Percentiles rank a stretch among this genome's conserved stretches.
phyloP scores from a whole-genome alignment of 1,139 yeast species.

The Protomyces arabidopsidicola region DNA sequence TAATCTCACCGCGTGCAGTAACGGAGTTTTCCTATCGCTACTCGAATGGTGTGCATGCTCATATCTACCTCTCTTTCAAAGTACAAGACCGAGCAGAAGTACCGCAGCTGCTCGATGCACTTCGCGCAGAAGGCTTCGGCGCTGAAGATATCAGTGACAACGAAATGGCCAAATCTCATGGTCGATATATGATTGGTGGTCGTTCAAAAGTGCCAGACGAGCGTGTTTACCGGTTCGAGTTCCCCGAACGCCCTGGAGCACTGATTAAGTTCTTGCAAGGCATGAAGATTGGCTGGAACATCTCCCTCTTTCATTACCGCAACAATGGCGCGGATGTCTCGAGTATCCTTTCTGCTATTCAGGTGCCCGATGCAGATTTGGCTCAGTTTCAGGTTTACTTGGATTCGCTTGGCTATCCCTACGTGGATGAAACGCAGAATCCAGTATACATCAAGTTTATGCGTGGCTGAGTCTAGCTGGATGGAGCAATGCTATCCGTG shows the following conservation, averaged over 20 bases:
- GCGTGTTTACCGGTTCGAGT: conserved; percentile 75
- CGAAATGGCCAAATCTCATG: conserved; percentile 93
- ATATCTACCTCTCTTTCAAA: conserved; percentile 80
- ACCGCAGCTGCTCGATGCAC: conserved; percentile 33
- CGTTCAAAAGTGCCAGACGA: conserved; percentile 64
- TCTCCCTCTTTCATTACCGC: conserved; percentile 90
- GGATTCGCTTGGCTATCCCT: conserved; percentile 67
- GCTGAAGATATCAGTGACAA: conserved; percentile 75
- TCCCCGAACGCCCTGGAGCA: conserved; percentile 97
- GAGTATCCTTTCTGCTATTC: conserved; percentile 82
- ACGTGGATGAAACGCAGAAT: conserved; percentile 77
- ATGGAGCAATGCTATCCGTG: not conserved
- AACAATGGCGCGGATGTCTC: conserved; percentile 95
- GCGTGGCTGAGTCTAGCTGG: not conserved
- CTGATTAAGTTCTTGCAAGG: conserved; percentile 69
- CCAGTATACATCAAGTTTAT: conserved; percentile 50
- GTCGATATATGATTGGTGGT: conserved; percentile 94
- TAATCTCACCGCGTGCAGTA: conserved; percentile 78
- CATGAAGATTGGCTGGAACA: conserved; percentile 77
- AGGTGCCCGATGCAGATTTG: conserved; percentile 68
- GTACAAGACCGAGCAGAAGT: conserved; percentile 67
- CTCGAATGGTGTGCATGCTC: conserved; percentile 53
- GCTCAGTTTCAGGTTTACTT: conserved; percentile 64
- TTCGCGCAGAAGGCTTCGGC: conserved; percentile 40
- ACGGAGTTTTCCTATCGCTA: conserved; percentile 91